A percentile compares a stretch with the other conserved stretches of the same genome.
phyloP scores from a whole-genome alignment of 352 stramenopile genomes.

The Sclerospora graminicola region DNA sequence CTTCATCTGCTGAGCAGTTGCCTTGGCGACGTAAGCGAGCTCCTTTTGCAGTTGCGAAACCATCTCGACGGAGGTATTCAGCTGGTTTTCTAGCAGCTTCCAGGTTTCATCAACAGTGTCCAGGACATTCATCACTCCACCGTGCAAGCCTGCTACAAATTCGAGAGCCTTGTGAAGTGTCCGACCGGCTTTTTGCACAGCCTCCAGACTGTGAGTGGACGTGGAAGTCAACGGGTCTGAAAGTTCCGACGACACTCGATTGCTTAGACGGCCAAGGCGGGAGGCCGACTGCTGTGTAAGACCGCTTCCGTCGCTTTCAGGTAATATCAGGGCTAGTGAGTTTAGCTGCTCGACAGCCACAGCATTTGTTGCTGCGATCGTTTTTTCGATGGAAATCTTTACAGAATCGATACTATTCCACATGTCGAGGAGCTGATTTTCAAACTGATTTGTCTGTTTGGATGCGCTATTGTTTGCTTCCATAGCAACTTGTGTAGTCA shows the following conservation, averaged over 20 bases:
- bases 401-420: slow-evolving; percentile 20
- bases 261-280: slow-evolving; percentile 18
- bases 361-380: slow-evolving; percentile 7
- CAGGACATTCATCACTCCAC: slow-evolving; percentile 20
- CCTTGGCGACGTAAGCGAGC: slow-evolving; percentile 16
- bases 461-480: slow-evolving; percentile 9
- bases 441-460: slow-evolving; percentile 16
- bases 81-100: slow-evolving; percentile 16
- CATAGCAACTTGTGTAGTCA: slow-evolving; percentile 16
- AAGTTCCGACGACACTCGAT: slow-evolving; percentile 15
- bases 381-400: slow-evolving; percentile 19
- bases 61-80: slow-evolving; percentile 21
- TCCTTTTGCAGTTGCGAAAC: slow-evolving; percentile 18
- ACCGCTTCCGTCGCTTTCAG: slow-evolving; percentile 10
- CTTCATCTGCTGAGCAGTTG: slow-evolving; percentile 20
- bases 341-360: slow-evolving; percentile 10
- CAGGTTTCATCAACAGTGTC: slow-evolving; percentile 16
- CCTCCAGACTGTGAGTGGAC: slow-evolving; percentile 9
- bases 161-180: slow-evolving; percentile 21
- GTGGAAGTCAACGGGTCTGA: slow-evolving; percentile 9
- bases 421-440: slow-evolving; percentile 17
- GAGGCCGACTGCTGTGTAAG: slow-evolving; percentile 20
- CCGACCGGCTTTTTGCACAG: slow-evolving; percentile 19
- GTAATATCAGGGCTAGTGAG: slow-evolving; percentile 17
- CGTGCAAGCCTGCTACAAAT: slow-evolving; percentile 21